phyloP scores from a whole-genome alignment of 2,329 filamentous ascomycete species.

The Chlorencoelia australis region DNA sequence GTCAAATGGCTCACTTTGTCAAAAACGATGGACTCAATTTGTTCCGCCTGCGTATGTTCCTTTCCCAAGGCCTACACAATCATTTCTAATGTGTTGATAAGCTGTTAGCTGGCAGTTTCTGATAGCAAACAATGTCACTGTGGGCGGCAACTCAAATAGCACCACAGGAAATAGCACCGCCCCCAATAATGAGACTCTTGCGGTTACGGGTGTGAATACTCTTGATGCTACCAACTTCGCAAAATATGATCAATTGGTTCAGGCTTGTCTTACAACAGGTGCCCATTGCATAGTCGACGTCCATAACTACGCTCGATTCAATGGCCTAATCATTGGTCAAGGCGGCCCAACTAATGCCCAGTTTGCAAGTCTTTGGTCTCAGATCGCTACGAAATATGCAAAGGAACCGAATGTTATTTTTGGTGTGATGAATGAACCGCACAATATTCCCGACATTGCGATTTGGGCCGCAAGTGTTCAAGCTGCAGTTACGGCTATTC shows the following conservation, averaged over 20 bases:
- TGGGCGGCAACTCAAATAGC: too few species aligned
- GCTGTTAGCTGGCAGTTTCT: slow-evolving; percentile 52
- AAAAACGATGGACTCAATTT: slow-evolving; percentile 43
- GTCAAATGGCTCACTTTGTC: slow-evolving; percentile 24
- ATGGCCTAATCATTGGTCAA: slow-evolving; percentile 53
- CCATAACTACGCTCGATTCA: slow-evolving; percentile 49
- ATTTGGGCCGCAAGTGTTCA: slow-evolving; percentile 52
- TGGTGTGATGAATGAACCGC: slow-evolving; percentile 61
- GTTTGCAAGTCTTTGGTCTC: slow-evolving; percentile 45
- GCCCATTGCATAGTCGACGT: slow-evolving; percentile 50
- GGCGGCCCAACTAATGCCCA: slow-evolving; percentile 50
- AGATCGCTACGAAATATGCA: slow-evolving; percentile 48
- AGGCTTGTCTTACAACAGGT: slow-evolving; percentile 45
- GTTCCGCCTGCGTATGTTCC: slow-evolving; percentile 47
- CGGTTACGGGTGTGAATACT: too few species aligned
- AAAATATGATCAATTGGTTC: slow-evolving; percentile 44
- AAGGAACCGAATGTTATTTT: slow-evolving; percentile 45
- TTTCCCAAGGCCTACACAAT: too few species aligned
- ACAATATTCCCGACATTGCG: slow-evolving; percentile 31
- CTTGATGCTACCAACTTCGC: slow-evolving; percentile 39
- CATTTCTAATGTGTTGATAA: too few species aligned
- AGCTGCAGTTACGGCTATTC: slow-evolving; percentile 54
- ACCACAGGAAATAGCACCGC: too few species aligned
- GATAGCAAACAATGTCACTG: slow-evolving; percentile 38
- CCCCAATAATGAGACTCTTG: too few species aligned